Evolutionary conservation across 2,329 filamentous ascomycete species (phyloP).

Genomic region (Lasiodiplodia theobromae): DNA sequence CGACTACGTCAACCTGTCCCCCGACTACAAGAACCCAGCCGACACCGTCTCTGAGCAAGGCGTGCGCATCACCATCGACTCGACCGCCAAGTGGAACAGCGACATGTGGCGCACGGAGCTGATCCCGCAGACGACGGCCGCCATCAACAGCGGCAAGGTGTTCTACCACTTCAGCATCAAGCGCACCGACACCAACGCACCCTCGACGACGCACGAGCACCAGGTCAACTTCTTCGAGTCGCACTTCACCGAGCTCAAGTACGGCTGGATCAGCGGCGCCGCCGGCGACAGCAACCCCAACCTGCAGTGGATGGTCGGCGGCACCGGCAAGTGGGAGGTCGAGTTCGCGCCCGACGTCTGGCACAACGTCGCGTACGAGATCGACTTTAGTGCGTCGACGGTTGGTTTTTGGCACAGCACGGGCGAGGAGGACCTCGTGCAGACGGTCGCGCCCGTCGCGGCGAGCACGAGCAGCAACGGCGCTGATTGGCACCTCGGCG

Average conservation of each 20-base stretch:
- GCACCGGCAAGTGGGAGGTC: constrained; percentile 68
- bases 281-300: constrained; percentile 59
- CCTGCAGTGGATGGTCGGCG: constrained; percentile 70
- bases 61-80: constrained; percentile 70
- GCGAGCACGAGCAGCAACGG: constrained; percentile 70
- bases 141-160: constrained; percentile 71
- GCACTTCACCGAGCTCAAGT: constrained; percentile 79
- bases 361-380: constrained; percentile 79
- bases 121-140: constrained; percentile 72
- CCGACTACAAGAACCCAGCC: constrained; percentile 69
- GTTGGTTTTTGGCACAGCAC: constrained; percentile 76
- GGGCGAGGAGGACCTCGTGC: constrained; percentile 63
- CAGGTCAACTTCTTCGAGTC: constrained; percentile 71
- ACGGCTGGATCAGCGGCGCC: constrained; percentile 64
- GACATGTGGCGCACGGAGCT: constrained; percentile 76
- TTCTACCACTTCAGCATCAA: constrained; percentile 77
- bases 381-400: constrained; percentile 68
- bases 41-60: constrained; percentile 69
- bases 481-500: constrained; percentile 75
- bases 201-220: constrained; percentile 69
- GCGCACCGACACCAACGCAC: constrained; percentile 65
- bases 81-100: constrained; percentile 73
- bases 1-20: constrained; percentile 68
- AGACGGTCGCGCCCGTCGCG: constrained; percentile 66
- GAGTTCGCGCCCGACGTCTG: constrained; percentile 69